Conservation (phyloP, 2,329 filamentous ascomycete species). For the Sclerotinia sclerotiorum region DNA sequence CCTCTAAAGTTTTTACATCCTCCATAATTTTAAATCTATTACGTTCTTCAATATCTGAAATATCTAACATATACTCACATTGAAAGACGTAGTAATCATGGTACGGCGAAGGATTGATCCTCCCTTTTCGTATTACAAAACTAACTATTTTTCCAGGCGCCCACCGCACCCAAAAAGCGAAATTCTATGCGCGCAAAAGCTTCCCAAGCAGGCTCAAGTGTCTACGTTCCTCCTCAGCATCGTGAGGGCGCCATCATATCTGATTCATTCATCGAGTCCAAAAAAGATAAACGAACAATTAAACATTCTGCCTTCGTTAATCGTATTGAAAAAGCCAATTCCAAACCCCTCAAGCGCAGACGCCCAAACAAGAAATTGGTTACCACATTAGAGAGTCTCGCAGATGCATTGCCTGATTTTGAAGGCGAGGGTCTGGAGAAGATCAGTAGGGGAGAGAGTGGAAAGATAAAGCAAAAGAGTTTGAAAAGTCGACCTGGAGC, state of each 20-base stretch:
- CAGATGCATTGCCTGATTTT: slow-evolving; percentile 70
- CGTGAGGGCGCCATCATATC: slow-evolving; percentile 52
- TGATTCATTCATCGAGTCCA: slow-evolving; percentile 66
- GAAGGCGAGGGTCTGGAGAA: slow-evolving; percentile 45
- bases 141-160: slow-evolving; percentile 41
- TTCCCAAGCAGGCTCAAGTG: slow-evolving; percentile 52
- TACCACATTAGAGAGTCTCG: slow-evolving; percentile 71
- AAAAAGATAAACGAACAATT: slow-evolving; percentile 79
- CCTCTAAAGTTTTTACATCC: not conserved
- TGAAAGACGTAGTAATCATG: slow-evolving; percentile 23
- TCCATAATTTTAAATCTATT: not conserved
- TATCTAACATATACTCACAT: not conserved
- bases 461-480: slow-evolving; percentile 71
- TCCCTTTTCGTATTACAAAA: slow-evolving; percentile 14
- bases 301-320: slow-evolving; percentile 79
- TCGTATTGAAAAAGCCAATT: slow-evolving; percentile 64
- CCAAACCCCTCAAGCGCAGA: slow-evolving; percentile 61
- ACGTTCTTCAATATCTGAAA: not conserved
- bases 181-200: slow-evolving; percentile 57
- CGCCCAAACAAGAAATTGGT: slow-evolving; percentile 75
- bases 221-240: slow-evolving; percentile 32
- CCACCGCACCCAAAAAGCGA: slow-evolving; percentile 52
- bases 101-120: slow-evolving; percentile 11
- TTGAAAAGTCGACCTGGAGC: slow-evolving; percentile 74
- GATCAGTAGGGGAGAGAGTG: slow-evolving; percentile 48